Evolutionary conservation across 179 eudicot genomes (phyloP).

Genomic region (Silene noctiflora): DNA sequence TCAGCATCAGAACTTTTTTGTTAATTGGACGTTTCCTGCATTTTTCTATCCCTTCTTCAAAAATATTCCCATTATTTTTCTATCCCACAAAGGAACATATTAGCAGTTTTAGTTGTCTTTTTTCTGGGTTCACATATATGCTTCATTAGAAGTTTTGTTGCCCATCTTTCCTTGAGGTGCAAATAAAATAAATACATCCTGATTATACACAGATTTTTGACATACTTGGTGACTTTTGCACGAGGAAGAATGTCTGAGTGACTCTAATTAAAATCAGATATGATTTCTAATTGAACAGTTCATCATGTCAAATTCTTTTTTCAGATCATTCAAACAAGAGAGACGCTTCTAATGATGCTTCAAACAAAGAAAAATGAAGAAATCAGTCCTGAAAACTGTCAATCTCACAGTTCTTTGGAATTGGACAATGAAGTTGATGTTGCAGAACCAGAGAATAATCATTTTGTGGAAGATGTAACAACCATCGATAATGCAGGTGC

Average conservation of each 20-base stretch:
- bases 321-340: constrained; percentile 57
- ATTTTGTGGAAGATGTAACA: constrained; percentile 11
- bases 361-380: constrained; percentile 33
- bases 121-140: not conserved
- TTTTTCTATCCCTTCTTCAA: not conserved
- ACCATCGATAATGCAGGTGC: constrained; percentile 19
- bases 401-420: constrained; percentile 18
- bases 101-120: not conserved
- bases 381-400: constrained; percentile 26
- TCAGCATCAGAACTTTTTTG: not conserved
- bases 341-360: constrained; percentile 43
- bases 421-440: constrained; percentile 14
- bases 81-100: not conserved
- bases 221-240: not conserved
- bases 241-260: not conserved
- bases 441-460: constrained; percentile 12
- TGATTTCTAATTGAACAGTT: constrained; percentile 1
- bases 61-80: too few relatives aligned
- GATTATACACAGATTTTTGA: not conserved
- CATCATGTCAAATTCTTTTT: constrained; percentile 14
- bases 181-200: not conserved
- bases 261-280: not conserved
- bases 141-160: not conserved
- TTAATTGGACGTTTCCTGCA: not conserved
- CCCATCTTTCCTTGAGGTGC: not conserved